phyloP scores from a whole-genome alignment of 352 stramenopile genomes.

The Globisporangium solare region DNA sequence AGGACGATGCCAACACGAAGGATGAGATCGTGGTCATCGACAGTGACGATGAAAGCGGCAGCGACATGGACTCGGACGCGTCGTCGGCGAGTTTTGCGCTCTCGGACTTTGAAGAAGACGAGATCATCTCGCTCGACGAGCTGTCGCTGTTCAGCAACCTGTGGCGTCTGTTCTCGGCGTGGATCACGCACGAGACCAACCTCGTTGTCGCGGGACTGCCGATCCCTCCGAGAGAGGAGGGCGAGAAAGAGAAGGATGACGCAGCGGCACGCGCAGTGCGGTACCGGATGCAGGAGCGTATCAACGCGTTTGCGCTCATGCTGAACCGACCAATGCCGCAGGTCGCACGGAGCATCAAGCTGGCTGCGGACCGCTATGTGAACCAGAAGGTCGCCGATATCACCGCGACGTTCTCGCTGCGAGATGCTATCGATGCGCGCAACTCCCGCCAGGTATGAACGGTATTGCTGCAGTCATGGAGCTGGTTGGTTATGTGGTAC shows the following conservation, averaged over 20 bases:
- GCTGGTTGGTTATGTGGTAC: background rate
- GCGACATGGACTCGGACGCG: conserved; percentile 32
- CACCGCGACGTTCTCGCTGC: conserved; percentile 51
- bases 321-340: conserved; percentile 45
- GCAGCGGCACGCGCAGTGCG: conserved; percentile 36
- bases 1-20: conserved; percentile 28
- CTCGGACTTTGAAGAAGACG: conserved; percentile 68
- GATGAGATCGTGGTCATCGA: conserved; percentile 64
- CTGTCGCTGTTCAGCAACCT: conserved; percentile 67
- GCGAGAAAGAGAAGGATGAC: conserved; percentile 18
- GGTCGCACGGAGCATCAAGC: conserved; percentile 41
- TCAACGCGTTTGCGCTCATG: conserved; percentile 65
- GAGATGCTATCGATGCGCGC: conserved; percentile 58
- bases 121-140: conserved; percentile 64
- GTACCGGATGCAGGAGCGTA: conserved; percentile 54
- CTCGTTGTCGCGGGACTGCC: conserved; percentile 42
- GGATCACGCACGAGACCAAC: conserved; percentile 71
- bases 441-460: conserved; percentile 49
- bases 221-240: conserved; percentile 13
- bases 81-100: conserved; percentile 59
- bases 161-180: conserved; percentile 62
- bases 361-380: conserved; percentile 46
- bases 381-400: conserved; percentile 55
- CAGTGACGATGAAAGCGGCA: conserved; percentile 43
- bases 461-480: background rate